Evolutionary conservation across 305 asterid genomes (phyloP).

Genomic region (Solanum hybrid): DNA sequence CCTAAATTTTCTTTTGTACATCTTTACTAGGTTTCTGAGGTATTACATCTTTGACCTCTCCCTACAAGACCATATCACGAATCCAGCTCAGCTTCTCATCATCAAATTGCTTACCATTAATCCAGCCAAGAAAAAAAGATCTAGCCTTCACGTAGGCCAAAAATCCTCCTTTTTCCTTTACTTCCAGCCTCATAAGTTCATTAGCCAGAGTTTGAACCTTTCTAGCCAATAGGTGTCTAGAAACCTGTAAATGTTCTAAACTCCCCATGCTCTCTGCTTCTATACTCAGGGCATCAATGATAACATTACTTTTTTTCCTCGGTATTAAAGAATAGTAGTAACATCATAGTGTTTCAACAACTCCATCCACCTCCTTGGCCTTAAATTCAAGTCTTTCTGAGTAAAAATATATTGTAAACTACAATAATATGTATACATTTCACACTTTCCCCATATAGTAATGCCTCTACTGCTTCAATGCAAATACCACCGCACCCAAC

Average conservation of each 20-base stretch:
- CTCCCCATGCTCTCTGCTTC: too few relatives aligned
- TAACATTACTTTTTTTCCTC: too few relatives aligned
- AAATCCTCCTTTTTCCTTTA: neutral
- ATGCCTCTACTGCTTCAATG: neutral
- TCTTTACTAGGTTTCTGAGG: too few relatives aligned
- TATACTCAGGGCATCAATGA: neutral
- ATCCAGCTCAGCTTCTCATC: neutral
- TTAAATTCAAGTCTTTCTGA: neutral
- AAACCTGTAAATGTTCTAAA: too few relatives aligned
- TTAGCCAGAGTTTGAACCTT: neutral
- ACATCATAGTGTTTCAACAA: neutral
- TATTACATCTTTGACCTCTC: neutral
- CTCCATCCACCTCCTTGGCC: neutral
- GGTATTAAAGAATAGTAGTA: neutral
- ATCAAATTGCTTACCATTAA: neutral
- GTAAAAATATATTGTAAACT: neutral
- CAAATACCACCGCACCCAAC: neutral
- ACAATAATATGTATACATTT: neutral
- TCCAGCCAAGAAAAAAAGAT: too few relatives aligned
- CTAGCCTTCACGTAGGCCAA: neutral
- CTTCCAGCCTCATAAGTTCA: neutral
- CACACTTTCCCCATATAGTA: neutral
- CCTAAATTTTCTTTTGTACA: too few relatives aligned
- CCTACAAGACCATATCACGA: neutral
- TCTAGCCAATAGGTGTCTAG: neutral